Evolutionary conservation across 2,329 filamentous ascomycete genomes (phyloP).

Genomic region (Curvularia hawaiiensis): DNA sequence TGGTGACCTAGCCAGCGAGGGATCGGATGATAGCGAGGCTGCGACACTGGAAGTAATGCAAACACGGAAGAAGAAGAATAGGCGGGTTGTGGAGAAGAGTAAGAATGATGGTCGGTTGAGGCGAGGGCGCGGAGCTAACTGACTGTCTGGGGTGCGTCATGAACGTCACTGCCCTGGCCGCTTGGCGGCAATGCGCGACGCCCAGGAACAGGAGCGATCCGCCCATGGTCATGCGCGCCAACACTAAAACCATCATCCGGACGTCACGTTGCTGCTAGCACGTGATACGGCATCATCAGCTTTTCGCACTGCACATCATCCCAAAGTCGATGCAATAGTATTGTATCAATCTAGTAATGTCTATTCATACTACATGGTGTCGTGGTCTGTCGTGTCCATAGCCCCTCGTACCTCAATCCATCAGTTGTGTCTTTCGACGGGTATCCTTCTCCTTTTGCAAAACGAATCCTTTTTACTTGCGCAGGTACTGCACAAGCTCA

Average conservation of each 20-base stretch:
- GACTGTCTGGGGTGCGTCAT: conserved; percentile 17
- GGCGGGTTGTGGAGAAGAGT: background rate
- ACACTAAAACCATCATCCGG: background rate
- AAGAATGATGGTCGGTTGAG: conserved; percentile 8
- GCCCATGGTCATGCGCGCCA: conserved; percentile 14
- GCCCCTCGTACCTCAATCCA: conserved; percentile 19
- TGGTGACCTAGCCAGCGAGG: conserved; percentile 2
- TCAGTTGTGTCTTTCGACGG: conserved; percentile 35
- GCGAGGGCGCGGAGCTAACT: conserved; percentile 18
- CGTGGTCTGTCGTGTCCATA: conserved; percentile 31
- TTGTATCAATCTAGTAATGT: conserved; percentile 12
- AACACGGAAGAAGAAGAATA: background rate
- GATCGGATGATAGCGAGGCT: background rate
- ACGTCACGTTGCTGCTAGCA: background rate
- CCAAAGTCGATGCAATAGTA: background rate
- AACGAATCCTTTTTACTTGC: conserved; percentile 40
- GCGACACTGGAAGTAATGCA: background rate
- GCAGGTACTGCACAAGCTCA: conserved; percentile 63
- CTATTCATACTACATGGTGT: conserved; percentile 27
- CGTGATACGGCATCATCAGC: background rate
- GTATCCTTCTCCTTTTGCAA: conserved; percentile 28
- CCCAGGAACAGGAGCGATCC: conserved; percentile 24
- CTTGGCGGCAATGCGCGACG: conserved; percentile 14
- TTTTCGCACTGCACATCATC: no score
- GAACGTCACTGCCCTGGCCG: conserved; percentile 25